Base-by-base conservation (phyloP, 306 rosid genomes). In the Trifolium fragiferum region DNA sequence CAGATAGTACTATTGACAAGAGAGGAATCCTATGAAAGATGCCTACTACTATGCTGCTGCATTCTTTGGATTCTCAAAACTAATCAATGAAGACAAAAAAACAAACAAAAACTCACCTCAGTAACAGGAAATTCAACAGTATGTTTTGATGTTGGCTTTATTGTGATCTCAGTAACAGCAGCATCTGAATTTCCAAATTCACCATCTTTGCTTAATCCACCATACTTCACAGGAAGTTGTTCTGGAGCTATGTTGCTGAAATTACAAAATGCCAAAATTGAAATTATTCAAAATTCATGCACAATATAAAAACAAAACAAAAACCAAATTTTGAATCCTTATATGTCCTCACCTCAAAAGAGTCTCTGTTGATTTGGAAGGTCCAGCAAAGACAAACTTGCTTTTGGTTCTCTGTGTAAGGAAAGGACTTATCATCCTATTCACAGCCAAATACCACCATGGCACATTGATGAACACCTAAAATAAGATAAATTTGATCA, bases 391-490 rank as follows among this genome's bases (percentile, higher is more conserved):
- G 10, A 89, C 88, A 76, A 89, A 87, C 82, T 91, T 91, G 92
- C 92, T 89, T 70, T 89, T 89, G 27, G 87, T 86, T 74, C 90
- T 87, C 76, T 86, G 91, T 1, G 93, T 92, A 6, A 92, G 75
- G 18, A 92, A 92, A 25, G 96, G 96, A 76, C 96, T 90, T 71
- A 90, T 87, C 96, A 90, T 87, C 59, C 84, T 75, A 66, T 82
- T 89, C 78, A 85, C 88, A 43, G 93, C 96, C 72, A 88, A 78
- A 75, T 92, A 92, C 97, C 97, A 92, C 85, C 95, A 92, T 40
- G 96, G 97, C 35, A 92, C 96, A 84, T 88, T 89, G 90, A 92
- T 82, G 64, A 92, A 92, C 60, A 92, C 84, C 97, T 37, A 63
- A 16, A 58, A 25, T 40, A 40, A 73, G 30, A 54, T 15, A 16